phyloP scores from a whole-genome alignment of 2,329 filamentous ascomycete species.

The Rhexocercosporidium sp. region DNA sequence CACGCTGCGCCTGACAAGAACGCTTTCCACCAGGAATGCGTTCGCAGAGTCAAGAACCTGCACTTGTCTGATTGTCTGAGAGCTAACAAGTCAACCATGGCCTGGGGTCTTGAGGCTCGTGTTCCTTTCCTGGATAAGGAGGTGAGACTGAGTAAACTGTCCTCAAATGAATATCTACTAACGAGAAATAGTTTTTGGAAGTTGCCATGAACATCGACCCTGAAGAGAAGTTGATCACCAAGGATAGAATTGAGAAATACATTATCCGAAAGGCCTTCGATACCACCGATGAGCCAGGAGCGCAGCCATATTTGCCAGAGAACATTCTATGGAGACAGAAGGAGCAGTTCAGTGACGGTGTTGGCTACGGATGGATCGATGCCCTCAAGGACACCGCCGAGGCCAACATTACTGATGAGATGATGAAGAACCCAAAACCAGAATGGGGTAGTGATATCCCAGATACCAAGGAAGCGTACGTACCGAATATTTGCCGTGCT shows the following conservation, averaged over 20 bases:
- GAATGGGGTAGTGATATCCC: conserved; percentile 95
- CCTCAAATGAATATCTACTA: neutral
- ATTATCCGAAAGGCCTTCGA: conserved; percentile 98
- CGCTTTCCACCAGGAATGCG: conserved; percentile 94
- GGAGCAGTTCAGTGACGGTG: conserved; percentile 98
- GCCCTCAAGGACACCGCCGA: conserved; percentile 94
- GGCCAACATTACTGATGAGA: conserved; percentile 88
- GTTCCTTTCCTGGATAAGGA: conserved; percentile 98
- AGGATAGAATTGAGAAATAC: conserved; percentile 84
- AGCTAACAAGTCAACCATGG: conserved; percentile 98
- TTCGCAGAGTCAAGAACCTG: conserved; percentile 93
- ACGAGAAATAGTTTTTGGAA: conserved; percentile 75
- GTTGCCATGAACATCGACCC: conserved; percentile 93
- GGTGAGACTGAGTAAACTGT: conserved; percentile 49
- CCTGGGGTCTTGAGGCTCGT: conserved; percentile 96
- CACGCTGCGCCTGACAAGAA: conserved; percentile 89
- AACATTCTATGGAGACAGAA: conserved; percentile 98
- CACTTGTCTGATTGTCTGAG: conserved; percentile 95
- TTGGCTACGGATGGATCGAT: conserved; percentile 99
- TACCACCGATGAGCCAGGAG: conserved; percentile 81
- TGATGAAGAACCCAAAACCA: conserved; percentile 97
- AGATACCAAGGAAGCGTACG: conserved; percentile 93
- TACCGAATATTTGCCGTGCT: conserved; percentile 30
- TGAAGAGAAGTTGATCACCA: conserved; percentile 90
- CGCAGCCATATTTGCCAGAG: conserved; percentile 87